Percentiles rank a stretch among this genome's conserved stretches.
phyloP scores from a whole-genome alignment of 164 flowering plant species.

The Vitis cinerea region DNA sequence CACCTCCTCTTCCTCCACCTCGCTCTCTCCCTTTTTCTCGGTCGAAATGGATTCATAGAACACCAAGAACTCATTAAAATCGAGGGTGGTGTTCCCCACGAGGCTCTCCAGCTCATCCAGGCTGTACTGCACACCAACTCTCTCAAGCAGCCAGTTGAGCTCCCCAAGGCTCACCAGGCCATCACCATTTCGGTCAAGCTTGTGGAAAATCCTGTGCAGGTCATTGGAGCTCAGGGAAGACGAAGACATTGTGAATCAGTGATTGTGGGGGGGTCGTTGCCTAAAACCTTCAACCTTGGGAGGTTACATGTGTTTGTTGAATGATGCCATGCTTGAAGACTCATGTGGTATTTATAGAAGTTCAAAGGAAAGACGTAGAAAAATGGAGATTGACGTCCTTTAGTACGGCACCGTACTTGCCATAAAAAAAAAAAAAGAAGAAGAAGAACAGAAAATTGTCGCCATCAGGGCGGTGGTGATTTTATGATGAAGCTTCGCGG shows the following conservation, averaged over 20 bases:
- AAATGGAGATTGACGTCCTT: no score
- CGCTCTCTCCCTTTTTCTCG: not conserved
- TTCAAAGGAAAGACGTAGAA: no score
- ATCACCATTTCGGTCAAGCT: constrained; percentile 45
- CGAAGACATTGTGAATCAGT: constrained; percentile 10
- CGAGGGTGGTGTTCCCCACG: constrained; percentile 29
- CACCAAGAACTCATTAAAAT: constrained; percentile 34
- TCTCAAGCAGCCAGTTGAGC: constrained; percentile 41
- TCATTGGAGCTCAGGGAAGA: constrained; percentile 30
- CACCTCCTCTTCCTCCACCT: constrained; percentile 1
- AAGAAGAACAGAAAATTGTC: no score
- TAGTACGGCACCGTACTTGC: no score
- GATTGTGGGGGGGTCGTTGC: no score
- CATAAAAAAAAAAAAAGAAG: no score
- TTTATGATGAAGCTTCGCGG: no score
- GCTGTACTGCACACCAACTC: constrained; percentile 23
- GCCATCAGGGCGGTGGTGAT: no score
- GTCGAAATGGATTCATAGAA: constrained; percentile 34
- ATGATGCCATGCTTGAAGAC: no score
- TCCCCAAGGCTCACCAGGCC: constrained; percentile 50
- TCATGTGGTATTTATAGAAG: no score
- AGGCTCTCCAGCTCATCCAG: constrained; percentile 33
- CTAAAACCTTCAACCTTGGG: no score
- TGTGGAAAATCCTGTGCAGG: constrained; percentile 37
- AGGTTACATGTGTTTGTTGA: no score